These are phyloP conservation scores for Chondrus crispus DNA, from an alignment of 23 red algal genomes.

Conservation along the genomic window DNA sequence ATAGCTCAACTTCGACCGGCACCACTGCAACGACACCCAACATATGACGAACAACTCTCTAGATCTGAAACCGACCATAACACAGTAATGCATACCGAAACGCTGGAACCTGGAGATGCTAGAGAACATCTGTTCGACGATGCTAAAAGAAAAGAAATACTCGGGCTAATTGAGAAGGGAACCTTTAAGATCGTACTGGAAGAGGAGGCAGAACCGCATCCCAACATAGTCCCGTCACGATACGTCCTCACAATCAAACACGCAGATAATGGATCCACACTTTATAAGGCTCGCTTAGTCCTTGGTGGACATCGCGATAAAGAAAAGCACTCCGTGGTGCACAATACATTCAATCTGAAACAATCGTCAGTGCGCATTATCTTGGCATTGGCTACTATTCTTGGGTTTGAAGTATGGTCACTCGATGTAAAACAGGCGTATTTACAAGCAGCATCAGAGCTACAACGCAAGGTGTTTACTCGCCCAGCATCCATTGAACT, in stretches of 20 bases:
- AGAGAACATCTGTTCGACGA: background rate
- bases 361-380: constrained; percentile 10
- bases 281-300: constrained; percentile 11
- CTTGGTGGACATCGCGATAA: constrained; percentile 2
- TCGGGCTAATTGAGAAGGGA: background rate
- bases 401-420: no score
- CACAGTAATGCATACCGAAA: background rate
- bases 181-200: background rate
- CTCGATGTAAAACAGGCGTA: no score
- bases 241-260: constrained; percentile 13
- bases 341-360: background rate
- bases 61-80: background rate
- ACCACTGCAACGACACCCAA: background rate
- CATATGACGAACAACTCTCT: background rate
- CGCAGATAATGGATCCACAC: background rate
- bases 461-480: no score
- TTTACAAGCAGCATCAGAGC: no score
- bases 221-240: background rate
- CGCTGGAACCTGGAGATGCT: background rate
- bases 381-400: background rate
- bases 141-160: constrained; percentile 11
- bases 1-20: background rate
- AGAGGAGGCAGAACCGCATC: background rate
- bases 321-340: background rate
- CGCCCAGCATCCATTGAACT: no score